phyloP scores from a whole-genome alignment of 345 rosid genomes.

The Heritiera fomes region DNA sequence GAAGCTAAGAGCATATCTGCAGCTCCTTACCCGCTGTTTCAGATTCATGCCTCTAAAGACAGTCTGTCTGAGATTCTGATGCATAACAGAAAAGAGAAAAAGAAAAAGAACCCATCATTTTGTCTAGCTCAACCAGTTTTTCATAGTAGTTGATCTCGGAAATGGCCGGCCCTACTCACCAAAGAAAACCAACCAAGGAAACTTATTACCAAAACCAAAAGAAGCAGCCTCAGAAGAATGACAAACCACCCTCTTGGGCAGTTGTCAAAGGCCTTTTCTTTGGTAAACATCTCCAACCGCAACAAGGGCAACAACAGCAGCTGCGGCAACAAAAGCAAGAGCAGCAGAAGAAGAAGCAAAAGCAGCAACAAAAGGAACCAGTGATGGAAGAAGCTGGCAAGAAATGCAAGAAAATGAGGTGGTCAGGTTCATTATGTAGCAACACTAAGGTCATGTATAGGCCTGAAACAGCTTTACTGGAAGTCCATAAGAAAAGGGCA shows the following conservation, averaged over 20 bases:
- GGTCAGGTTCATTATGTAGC: slow-evolving; percentile 79
- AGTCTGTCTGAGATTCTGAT: slow-evolving; percentile 5
- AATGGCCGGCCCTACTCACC: slow-evolving; percentile 50
- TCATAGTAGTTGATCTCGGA: not conserved
- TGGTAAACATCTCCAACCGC: slow-evolving; percentile 43
- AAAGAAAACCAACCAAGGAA: slow-evolving; percentile 38
- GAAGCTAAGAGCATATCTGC: not conserved
- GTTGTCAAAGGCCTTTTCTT: slow-evolving; percentile 53
- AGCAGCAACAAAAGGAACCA: slow-evolving; percentile 22
- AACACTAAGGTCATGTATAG: slow-evolving; percentile 64
- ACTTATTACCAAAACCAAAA: slow-evolving; percentile 34
- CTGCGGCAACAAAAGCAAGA: slow-evolving; percentile 20
- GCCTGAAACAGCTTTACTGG: slow-evolving; percentile 47
- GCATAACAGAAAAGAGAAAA: not conserved
- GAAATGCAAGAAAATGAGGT: slow-evolving; percentile 69
- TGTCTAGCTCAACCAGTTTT: not conserved
- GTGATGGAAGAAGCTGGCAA: slow-evolving; percentile 42
- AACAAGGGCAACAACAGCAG: slow-evolving; percentile 26
- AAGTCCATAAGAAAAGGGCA: slow-evolving; percentile 45
- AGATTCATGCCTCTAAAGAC: slow-evolving; percentile 10
- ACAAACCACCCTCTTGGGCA: slow-evolving; percentile 56
- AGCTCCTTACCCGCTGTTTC: slow-evolving; percentile 14
- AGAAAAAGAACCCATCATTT: not conserved
- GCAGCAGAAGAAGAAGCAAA: slow-evolving; percentile 16
- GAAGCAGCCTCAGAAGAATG: slow-evolving; percentile 30